Base-by-base conservation (phyloP, 2,329 filamentous ascomycete genomes). In the Teratosphaeriaceae sp. region DNA sequence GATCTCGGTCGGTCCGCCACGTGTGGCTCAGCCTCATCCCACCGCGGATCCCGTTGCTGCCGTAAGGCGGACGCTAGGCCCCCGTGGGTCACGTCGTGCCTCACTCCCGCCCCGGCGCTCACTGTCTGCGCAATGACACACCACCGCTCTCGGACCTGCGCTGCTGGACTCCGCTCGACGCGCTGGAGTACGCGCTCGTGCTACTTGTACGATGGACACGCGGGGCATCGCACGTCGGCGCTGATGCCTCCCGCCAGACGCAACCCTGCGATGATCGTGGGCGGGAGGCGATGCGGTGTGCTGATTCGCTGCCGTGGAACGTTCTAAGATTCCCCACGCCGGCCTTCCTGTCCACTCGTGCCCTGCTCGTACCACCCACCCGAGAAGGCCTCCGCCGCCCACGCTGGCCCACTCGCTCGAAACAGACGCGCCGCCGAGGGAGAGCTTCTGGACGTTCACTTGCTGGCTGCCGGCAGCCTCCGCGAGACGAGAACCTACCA, bases 381-480 rank as follows among this genome's bases (percentile, higher is more conserved):
- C 31, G 16, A 45, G 39, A 41, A 18, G 48, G 43, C 41, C 47
- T 47, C 45, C 46, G 37, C 46, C 48, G 40, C 40, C 43, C 42
- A 34, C 39, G 37, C 38, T 53, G 34, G 26, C 40, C 42, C 43
- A 40, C 31, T 41, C 31, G 45, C 49, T 47, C 48, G 50, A 54
- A 52, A 48, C 49, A 51, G 44, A 43, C 16, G 36, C 40, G 34
- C 40, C 40, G 48, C 49, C n/a, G n/a, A n/a, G 47, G 49, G 41
- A 50, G 40, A 30, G 40, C 43, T 44, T 39, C 43, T 42, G 33
- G 37, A 43, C 19, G 16, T 8, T 12, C 21, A 43, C 43, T 44
- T 31, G 46, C 16, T 22, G 36, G 42, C 45, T 44, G 44, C 38
- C 38, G 42, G 45, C 51, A 42, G 49, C 31, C 43, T 51, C 50